Base-by-base conservation (phyloP, 2,329 filamentous ascomycete species). In the Beauveria sp. region DNA sequence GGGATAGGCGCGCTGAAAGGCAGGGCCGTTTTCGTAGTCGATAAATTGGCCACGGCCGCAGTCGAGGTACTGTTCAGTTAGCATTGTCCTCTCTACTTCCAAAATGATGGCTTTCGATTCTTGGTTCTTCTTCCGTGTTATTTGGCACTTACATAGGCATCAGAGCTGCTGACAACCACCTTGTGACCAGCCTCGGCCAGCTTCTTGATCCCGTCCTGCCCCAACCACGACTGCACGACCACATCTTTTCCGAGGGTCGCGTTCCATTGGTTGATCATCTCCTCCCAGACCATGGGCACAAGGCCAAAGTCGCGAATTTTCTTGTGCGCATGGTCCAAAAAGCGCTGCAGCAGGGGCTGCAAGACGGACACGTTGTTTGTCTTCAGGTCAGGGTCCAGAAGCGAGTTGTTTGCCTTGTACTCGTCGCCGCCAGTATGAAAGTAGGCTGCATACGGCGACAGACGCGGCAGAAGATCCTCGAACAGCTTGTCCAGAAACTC, bases 341-440 rank as follows among this genome's bases (percentile, higher is more conserved):
- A 91, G 62, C 81, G 84, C 71, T 96, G 90, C 71, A 96, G 81
- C 24, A 95, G 79, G 2, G 91, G 90, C 69, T 84, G 81, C 43
- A 96, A 77, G 16, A 93, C 81, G 1, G 77, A 73, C 0, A 80
- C 77, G 59, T 86, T 77, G 70, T 88, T 91, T 38, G 86, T 89
- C 6, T 79, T 73, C 43, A 96, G 85, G 1, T 84, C 88, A 5
- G 87, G 83, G 70, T 96, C 91, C 12, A 93, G 81, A 46, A 78
- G 78, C 69, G 91, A 93, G 58, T 87, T 84, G 68, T 93, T 87
- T 64, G 79, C 80, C 73, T 95, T 93, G 64, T 96, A 85, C 77
- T 96, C 92, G 69, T 96, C 92, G 60, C 92, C 92, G 50, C 92
- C 92, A 1, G 89, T 89, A 75, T 96, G 91, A 78, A 93, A 96